Evolutionary conservation across 2,329 filamentous ascomycete genomes (phyloP), one percentile per base, ranked within the genome.

Genomic region (Pyrenophora graminea): DNA sequence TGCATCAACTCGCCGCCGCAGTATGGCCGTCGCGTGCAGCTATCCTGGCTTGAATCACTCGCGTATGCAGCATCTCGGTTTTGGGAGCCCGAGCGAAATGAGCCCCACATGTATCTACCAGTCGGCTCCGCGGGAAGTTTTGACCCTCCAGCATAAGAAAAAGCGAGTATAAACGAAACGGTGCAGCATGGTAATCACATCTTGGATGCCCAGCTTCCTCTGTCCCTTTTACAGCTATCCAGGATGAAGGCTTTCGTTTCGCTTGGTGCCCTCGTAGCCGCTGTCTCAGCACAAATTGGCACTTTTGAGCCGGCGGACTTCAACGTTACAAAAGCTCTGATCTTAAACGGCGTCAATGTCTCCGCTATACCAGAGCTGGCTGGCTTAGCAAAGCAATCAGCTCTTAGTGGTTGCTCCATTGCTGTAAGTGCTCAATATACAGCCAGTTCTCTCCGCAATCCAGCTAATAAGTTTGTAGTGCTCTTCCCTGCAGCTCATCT

Each of bases 401-500:
- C 36, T 6, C 18, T 49, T 6, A 53, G 39, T 17, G 49, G 42
- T 7, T 68, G 65, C 27, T 57, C 61, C 2, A 48, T 55, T 46
- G 64, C 64, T 37, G 64, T 66, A 47, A 39, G 60, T 61, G 47
- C 36, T 42, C 58, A 36, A 48, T 39, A 2, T 6, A 31, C 3
- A n/a, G 45, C 40, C 54, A 3, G 48, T n/a, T 9, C 6, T 23
- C 19, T 33, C 10, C 6, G 6, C 27, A 43, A 13, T 17, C 55
- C 10, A 25, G 30, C 62, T 45, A 39, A 60, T 12, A 41, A 47
- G 25, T 10, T 17, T 2, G 2, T 41, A 68, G 63, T 68, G 66
- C 36, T 63, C 47, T 34, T 59, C 61, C 2, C 40, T 72, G 41
- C 41, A 55, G 5, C 34, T 59, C 17, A 53, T 69, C 15, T 69